A percentile compares a stretch with the other conserved stretches of the same genome.
These are phyloP conservation scores for Phytophthora melonis DNA, from an alignment of 352 stramenopile species.

Conservation along the genomic window DNA sequence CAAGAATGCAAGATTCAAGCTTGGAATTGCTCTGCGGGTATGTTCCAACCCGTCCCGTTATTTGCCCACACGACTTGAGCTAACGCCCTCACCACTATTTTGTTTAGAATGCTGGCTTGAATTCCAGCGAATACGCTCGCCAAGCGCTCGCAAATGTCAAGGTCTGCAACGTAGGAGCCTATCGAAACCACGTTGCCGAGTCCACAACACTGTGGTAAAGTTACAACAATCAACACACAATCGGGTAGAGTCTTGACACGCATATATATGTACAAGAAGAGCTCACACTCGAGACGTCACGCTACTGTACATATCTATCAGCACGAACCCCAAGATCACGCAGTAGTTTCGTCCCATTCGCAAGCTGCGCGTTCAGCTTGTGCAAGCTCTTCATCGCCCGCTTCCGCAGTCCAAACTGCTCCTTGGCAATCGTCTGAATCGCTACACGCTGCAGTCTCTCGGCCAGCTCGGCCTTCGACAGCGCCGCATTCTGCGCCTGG, in stretches of 20 bases:
- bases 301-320: background rate
- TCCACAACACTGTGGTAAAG: slow-evolving; percentile 75
- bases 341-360: slow-evolving; percentile 46
- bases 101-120: slow-evolving; percentile 65
- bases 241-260: background rate
- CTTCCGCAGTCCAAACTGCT: slow-evolving; percentile 60
- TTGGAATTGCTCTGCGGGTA: slow-evolving; percentile 76
- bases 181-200: slow-evolving; percentile 66
- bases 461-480: slow-evolving; percentile 60
- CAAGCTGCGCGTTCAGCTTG: slow-evolving; percentile 54
- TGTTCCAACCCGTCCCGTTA: background rate
- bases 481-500: slow-evolving; percentile 47
- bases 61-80: background rate
- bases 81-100: background rate
- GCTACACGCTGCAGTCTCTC: slow-evolving; percentile 52
- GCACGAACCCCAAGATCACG: slow-evolving; percentile 30
- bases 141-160: slow-evolving; percentile 76
- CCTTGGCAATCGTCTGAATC: slow-evolving; percentile 51
- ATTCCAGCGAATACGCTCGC: slow-evolving; percentile 70
- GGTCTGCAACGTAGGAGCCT: slow-evolving; percentile 73
- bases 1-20: slow-evolving; percentile 85
- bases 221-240: background rate
- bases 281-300: slow-evolving; percentile 11
- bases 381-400: slow-evolving; percentile 62
- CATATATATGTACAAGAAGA: background rate